Base-by-base conservation (phyloP, 208 protist species). In the Trypanosoma vivax region DNA sequence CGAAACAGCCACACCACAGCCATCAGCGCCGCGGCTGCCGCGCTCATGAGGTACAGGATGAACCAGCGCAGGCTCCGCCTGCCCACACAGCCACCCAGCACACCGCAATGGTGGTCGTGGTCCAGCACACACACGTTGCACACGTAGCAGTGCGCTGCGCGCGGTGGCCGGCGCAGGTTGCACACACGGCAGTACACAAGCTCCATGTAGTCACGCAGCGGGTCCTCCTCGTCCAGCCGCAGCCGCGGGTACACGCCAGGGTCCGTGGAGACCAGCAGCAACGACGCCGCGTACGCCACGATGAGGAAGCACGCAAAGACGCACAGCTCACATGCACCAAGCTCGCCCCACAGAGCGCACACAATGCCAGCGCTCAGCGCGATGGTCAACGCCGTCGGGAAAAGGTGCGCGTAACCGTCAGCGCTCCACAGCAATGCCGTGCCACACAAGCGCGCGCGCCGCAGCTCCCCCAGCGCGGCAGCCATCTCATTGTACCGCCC, bases 71-170 rank as follows among this genome's bases (percentile, higher is more conserved):
- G 50, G 35, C 58, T 89, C 18, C 79, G 73, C 56, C 70, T 51
- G 7, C 86, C 90, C 7, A 94, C 65, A 55, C 84, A 90, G n/a
- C 68, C 72, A 30, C 83, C 86, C 21, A 92, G 30, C 13, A 92
- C 50, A 11, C 60, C 60, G 52, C 84, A 92, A 58, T 94, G 89
- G 45, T 92, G 86, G 57, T 96, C 81, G 52, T 85, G 79, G 35
- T 85, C 72, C n/a, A 71, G 47, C 19, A 93, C 63, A 51, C 90
- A 96, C 16, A 90, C 81, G 18, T 72, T 67, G 54, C 86, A 94
- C 5, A 54, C 27, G 45, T 83, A 90, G 73, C 86, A 94, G 70
- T 92, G 82, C 10, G 80, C 70, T 0, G 71, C 60, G 18, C 76
- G 83, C 5, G 67, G 70, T 2, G 79, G 81, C 0, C 82, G 71